Percentiles rank a stretch among this genome's conserved stretches.
These are phyloP conservation scores for Aureobasidium melanogenum DNA, from an alignment of 2,329 filamentous ascomycete genomes.

Conservation along the genomic window DNA sequence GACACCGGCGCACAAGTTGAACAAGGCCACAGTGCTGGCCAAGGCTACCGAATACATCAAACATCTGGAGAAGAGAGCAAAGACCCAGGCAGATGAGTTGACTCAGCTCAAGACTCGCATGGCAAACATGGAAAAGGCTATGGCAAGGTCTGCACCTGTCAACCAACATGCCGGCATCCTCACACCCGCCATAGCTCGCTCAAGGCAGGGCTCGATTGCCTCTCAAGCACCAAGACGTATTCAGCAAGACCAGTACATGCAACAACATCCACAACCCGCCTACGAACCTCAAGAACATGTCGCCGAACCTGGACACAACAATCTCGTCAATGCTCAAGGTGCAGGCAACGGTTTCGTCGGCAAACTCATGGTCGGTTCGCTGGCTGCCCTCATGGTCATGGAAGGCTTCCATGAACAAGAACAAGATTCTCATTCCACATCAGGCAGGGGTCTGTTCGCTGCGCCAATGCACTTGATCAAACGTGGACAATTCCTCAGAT, in stretches of 20 bases:
- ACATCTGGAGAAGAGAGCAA: conserved; percentile 86
- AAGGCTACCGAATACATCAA: conserved; percentile 96
- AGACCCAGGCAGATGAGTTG: conserved; percentile 73
- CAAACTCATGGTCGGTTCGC: conserved; percentile 86
- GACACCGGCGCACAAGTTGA: conserved; percentile 78
- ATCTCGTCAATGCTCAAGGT: conserved; percentile 32
- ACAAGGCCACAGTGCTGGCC: conserved; percentile 92
- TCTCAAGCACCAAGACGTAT: conserved; percentile 9
- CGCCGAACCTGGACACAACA: conserved; percentile 25
- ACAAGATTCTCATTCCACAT: conserved; percentile 42
- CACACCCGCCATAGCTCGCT: conserved; percentile 24
- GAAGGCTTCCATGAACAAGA: conserved; percentile 65
- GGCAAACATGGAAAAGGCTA: conserved; percentile 56
- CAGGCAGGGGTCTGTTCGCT: conserved; percentile 33
- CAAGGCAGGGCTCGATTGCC: conserved; percentile 9
- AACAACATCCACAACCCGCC: conserved; percentile 23
- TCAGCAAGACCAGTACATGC: conserved; percentile 25
- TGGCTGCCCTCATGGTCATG: conserved; percentile 85
- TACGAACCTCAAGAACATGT: conserved; percentile 25
- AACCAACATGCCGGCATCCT: not conserved
- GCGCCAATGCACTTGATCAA: conserved; percentile 30
- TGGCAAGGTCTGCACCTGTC: conserved; percentile 29
- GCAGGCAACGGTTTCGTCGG: conserved; percentile 45
- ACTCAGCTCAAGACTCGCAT: conserved; percentile 67
- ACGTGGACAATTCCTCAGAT: conserved; percentile 17